Base-by-base conservation (phyloP, 371 early-diverging fungal species). In the Paraphysoderma sedebokerense region DNA sequence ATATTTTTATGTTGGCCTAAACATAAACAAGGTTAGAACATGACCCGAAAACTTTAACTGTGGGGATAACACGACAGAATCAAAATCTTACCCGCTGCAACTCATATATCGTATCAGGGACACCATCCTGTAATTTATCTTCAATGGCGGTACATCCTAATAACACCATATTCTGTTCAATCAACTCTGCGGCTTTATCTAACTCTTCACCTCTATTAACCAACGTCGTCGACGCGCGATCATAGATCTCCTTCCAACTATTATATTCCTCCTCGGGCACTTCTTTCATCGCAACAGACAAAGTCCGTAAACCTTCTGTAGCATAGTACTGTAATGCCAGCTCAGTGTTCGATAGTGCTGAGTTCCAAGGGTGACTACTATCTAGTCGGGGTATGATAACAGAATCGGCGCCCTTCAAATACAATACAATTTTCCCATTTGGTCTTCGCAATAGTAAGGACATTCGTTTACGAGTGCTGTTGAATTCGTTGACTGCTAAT, bases 61-160 rank as follows among this genome's bases (percentile, higher is more conserved):
- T n/a, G n/a, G n/a, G n/a, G n/a, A n/a, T n/a, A n/a, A n/a, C n/a
- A n/a, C n/a, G n/a, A n/a, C n/a, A n/a, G n/a, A n/a, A n/a, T n/a
- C n/a, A n/a, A 99, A 24, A 96, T 79, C 53, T 81, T 83, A 95
- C 96, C 55, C 85, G 82, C 46, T 81, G 85, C 39, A 98, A 66
- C 19, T 85, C 85, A 55, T 82, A 77, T 48, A 99, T 92, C 0
- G 98, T 91, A 50, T 92, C 87, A 4, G 92, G 90, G 0, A 96
- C 98, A 48, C 91, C 89, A 48, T 95, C 96, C 70, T 98, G 98
- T 7, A 99, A 67, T 59, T 83, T 82, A 64, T 98, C 99, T 67
- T 98, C 98, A 56, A 99, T 96, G 9, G 97, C 98, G 4, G 98
- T 95, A 0, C 92, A 90, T 11, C 99, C 99, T 27, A 98, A 56